Conservation (phyloP, 2,329 filamentous ascomycete genomes). For the Microcera coccophila region DNA sequence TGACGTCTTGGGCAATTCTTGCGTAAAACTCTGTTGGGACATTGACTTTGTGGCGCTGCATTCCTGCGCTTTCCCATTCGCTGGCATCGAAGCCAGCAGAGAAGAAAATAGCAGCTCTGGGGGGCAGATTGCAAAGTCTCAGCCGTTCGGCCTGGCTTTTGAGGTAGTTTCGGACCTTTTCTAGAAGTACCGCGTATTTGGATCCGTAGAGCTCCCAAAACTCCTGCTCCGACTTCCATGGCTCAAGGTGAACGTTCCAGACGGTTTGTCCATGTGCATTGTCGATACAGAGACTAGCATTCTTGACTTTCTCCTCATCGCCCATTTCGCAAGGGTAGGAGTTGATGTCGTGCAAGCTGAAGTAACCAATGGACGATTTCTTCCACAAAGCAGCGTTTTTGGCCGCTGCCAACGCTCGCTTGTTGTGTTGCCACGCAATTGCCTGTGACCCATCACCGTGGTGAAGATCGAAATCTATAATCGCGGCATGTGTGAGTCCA, state of each 20-base stretch:
- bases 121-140: conserved; percentile 53
- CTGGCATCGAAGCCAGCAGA: conserved; percentile 97
- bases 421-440: conserved; percentile 88
- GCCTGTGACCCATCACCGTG: conserved; percentile 94
- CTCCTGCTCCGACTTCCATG: conserved; percentile 76
- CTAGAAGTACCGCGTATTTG: conserved; percentile 70
- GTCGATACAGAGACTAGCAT: conserved; percentile 90
- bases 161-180: conserved; percentile 79
- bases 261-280: conserved; percentile 90
- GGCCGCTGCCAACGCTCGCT: conserved; percentile 55
- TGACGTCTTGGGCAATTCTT: conserved; percentile 79
- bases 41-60: conserved; percentile 95
- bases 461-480: conserved; percentile 87
- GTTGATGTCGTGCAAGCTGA: conserved; percentile 96
- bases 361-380: conserved; percentile 88
- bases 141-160: conserved; percentile 66
- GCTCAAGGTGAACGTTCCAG: conserved; percentile 92
- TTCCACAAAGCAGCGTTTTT: conserved; percentile 74
- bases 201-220: conserved; percentile 87
- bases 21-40: conserved; percentile 97
- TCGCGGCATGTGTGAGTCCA: conserved; percentile 87
- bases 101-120: conserved; percentile 86
- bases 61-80: conserved; percentile 85
- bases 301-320: conserved; percentile 89
- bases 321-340: conserved; percentile 94